Evolutionary conservation across 169 alveolate genomes (phyloP), one percentile per base, ranked within the genome.

Genomic region (Plasmodium berghei): DNA sequence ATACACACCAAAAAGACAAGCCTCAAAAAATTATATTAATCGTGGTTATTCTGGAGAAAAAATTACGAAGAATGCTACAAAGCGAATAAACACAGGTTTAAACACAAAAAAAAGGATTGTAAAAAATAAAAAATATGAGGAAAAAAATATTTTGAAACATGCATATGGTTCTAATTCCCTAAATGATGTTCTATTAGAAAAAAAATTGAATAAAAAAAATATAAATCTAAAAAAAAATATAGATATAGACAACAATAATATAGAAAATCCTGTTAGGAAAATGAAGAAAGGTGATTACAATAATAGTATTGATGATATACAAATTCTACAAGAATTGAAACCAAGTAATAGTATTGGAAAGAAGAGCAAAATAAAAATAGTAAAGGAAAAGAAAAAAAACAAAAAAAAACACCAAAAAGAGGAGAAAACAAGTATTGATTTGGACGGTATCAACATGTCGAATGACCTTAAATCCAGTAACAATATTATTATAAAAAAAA

Each of bases 21-120:
- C 16, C 14, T 48, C 26, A 16, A 34, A 64, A 14, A 14, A 64
- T n/a, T 34, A n/a, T 34, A 9, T 16, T 9, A 26, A 64, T 8
- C 56, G 61, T 52, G 46, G 69, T 20, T 72, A 72, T 54, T 72
- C 85, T 20, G 85, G 28, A 59, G 72, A 45, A 58, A 58, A 73
- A 59, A 73, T 73, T 14, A 49, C 49, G 18, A 59, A 73, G 56
- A 59, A 73, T 20, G 9, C n/a, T 2, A 42, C 64, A 14, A 72
- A 45, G 42, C 63, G 58, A 56, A 34, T 77, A n/a, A 69, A 77
- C 67, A 58, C 75, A 10, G 66, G 66, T 14, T 66, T 77, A 20
- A 26, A 34, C 9, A 16, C n/a, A 40, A 77, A 77, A 26, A 77
- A 70, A 10, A 18, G 10, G 9, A 34, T 12, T n/a, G 34, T 5